Conservation (phyloP, 441 rosid genomes). For the Croton laevigatus region DNA sequence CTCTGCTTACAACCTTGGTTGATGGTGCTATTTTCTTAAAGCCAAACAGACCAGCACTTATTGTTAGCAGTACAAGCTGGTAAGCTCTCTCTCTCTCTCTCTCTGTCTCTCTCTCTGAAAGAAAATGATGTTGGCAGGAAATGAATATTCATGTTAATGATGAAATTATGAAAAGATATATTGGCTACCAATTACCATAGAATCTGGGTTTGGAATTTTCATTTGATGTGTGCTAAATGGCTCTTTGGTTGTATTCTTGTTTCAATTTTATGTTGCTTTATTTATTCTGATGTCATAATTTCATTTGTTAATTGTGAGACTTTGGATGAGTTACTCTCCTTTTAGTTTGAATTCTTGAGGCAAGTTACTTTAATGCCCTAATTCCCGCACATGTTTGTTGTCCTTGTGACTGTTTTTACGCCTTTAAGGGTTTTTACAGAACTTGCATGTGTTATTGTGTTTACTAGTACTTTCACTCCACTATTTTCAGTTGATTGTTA, state of each 20-base stretch:
- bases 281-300: background rate
- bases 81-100: conserved; percentile 26
- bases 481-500: background rate
- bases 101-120: too few relatives aligned
- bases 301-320: too few relatives aligned
- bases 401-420: too few relatives aligned
- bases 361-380: too few relatives aligned
- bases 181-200: background rate
- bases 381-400: too few relatives aligned
- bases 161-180: background rate
- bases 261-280: background rate
- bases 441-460: too few relatives aligned
- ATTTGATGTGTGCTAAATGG: background rate
- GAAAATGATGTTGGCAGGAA: too few relatives aligned
- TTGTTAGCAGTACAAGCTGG: conserved; percentile 98
- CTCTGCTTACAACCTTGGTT: conserved; percentile 50
- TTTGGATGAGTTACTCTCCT: too few relatives aligned
- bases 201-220: background rate
- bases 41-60: conserved; percentile 79
- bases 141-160: background rate
- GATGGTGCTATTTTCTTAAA: conserved; percentile 45
- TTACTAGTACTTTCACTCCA: too few relatives aligned
- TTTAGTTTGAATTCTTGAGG: too few relatives aligned
- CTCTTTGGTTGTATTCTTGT: background rate
- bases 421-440: too few relatives aligned